A percentile compares a stretch with the other conserved stretches of the same genome.
phyloP scores from a whole-genome alignment of 2,329 filamentous ascomycete genomes.

The Calonectria hongkongensis region DNA sequence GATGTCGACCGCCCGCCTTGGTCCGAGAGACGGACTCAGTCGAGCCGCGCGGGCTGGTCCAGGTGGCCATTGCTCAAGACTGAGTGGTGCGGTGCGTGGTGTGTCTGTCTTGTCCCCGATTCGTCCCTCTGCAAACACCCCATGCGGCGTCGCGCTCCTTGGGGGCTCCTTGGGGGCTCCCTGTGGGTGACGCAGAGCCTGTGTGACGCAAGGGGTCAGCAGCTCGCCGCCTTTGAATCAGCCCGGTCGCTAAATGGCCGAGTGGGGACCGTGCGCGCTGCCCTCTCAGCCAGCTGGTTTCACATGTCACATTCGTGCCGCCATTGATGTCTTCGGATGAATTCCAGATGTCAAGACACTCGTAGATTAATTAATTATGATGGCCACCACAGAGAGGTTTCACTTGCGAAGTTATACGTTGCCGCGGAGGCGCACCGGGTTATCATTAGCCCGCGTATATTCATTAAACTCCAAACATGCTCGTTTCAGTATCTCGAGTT shows the following conservation, averaged over 20 bases:
- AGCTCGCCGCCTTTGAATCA: conserved; percentile 32
- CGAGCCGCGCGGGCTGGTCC: conserved; percentile 51
- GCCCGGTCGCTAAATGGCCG: conserved; percentile 24
- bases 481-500: conserved; percentile 15
- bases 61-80: conserved; percentile 48
- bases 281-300: conserved; percentile 24
- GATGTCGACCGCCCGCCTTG: conserved; percentile 65
- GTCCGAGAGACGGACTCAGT: conserved; percentile 50
- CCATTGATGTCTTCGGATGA: conserved; percentile 16
- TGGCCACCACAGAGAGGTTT: background rate
- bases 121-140: conserved; percentile 24
- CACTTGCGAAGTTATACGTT: background rate
- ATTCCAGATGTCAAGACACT: conserved; percentile 35
- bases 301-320: conserved; percentile 36
- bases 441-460: conserved; percentile 27
- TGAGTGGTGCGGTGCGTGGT: conserved; percentile 27
- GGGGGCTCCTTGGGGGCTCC: conserved; percentile 27
- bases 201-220: conserved; percentile 41
- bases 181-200: conserved; percentile 27
- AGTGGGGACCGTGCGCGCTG: conserved; percentile 26
- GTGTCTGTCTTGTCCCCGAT: conserved; percentile 30
- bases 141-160: conserved; percentile 16
- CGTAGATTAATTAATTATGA: conserved; percentile 1
- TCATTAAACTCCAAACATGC: conserved; percentile 33
- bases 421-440: background rate